phyloP scores from a whole-genome alignment of 306 rosid species.

The Cicer judaicum region DNA sequence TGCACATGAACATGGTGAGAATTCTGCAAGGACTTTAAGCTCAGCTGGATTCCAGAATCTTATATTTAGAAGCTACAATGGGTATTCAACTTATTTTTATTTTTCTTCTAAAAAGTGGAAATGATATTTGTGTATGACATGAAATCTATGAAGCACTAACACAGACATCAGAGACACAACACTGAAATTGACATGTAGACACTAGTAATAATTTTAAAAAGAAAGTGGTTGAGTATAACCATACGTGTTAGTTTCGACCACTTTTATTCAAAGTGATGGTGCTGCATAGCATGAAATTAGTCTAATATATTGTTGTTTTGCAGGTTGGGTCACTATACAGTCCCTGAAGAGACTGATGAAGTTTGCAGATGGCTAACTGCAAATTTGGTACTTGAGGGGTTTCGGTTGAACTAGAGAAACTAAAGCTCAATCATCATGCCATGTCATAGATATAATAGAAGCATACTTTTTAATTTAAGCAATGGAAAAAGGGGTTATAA shows the following conservation, averaged over 20 bases:
- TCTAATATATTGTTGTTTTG: conserved; percentile 44
- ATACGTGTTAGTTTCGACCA: too few relatives aligned
- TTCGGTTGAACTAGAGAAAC: conserved; percentile 56
- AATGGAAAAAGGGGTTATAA: conserved; percentile 52
- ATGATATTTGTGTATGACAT: conserved; percentile 24
- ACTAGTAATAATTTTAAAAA: too few relatives aligned
- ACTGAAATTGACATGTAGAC: too few relatives aligned
- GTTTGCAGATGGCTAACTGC: conserved; percentile 85
- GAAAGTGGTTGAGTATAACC: too few relatives aligned
- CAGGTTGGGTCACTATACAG: conserved; percentile 92
- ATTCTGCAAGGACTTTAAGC: conserved; percentile 74
- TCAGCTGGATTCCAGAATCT: conserved; percentile 86
- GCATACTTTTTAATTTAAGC: conserved; percentile 40
- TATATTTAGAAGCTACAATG: conserved; percentile 71
- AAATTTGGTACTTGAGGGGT: conserved; percentile 75
- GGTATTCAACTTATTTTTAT: conserved; percentile 52
- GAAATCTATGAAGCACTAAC: too few relatives aligned
- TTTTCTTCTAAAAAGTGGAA: background rate
- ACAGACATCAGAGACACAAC: too few relatives aligned
- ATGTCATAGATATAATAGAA: conserved; percentile 43
- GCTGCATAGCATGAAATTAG: conserved; percentile 15
- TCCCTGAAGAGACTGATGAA: conserved; percentile 90
- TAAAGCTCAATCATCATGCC: background rate
- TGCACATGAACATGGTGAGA: conserved; percentile 76
- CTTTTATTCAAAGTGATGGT: too few relatives aligned